These are phyloP conservation scores for Penicillium coffeae DNA, from an alignment of 495 filamentous ascomycete species.

Conservation along the genomic window DNA sequence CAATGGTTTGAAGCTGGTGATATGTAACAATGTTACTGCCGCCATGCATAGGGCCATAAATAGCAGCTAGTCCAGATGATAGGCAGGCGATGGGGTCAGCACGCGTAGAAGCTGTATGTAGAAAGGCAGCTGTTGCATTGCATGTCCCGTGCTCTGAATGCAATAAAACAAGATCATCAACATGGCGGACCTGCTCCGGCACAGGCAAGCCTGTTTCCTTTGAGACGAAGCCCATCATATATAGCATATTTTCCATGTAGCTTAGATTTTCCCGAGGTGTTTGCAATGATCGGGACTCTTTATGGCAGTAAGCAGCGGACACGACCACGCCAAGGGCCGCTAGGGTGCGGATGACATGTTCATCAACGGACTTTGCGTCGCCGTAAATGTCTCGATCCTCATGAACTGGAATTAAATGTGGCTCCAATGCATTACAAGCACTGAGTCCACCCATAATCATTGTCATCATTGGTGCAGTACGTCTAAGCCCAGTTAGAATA, in stretches of 20 bases:
- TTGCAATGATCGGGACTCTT: not conserved
- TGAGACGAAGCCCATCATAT: slow-evolving; percentile 1
- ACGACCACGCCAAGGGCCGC: not conserved
- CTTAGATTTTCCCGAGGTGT: not conserved
- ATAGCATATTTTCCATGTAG: slow-evolving; percentile 1
- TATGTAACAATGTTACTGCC: slow-evolving; percentile 52
- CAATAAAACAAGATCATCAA: slow-evolving; percentile 12
- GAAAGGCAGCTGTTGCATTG: slow-evolving; percentile 48
- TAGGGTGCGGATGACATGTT: not conserved
- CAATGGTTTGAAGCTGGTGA: slow-evolving; percentile 39
- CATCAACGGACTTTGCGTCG: slow-evolving; percentile 1
- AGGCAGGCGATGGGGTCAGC: slow-evolving; percentile 42
- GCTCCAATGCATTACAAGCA: not conserved
- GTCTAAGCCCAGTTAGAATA: not conserved
- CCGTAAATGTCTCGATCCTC: not conserved
- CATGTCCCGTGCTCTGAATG: slow-evolving; percentile 53
- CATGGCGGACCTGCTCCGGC: not conserved
- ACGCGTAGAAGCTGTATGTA: slow-evolving; percentile 47
- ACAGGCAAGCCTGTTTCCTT: not conserved
- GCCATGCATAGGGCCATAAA: slow-evolving; percentile 48
- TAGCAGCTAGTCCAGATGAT: slow-evolving; percentile 34
- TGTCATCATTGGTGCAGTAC: not conserved
- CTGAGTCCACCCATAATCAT: not conserved
- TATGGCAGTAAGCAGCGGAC: not conserved
- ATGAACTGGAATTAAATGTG: not conserved